A percentile compares a stretch with the other conserved stretches of the same genome.
phyloP scores from a whole-genome alignment of 116 monocot species.

The Phalaenopsis hybrid region DNA sequence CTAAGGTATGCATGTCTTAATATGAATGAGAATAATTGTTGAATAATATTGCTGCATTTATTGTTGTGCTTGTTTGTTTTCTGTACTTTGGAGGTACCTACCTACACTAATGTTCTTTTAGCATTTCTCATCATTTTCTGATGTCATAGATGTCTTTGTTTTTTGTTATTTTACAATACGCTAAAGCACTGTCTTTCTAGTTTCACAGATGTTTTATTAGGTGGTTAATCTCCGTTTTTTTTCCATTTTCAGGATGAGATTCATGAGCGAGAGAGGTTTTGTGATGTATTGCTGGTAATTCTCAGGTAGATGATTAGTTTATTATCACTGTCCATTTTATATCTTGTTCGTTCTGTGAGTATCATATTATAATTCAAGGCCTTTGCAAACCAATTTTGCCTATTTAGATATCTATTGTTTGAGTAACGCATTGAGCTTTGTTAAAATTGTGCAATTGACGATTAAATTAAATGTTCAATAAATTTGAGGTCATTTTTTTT shows the following conservation, averaged over 20 bases:
- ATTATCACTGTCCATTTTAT: slow-evolving; percentile 1
- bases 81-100: background rate
- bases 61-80: background rate
- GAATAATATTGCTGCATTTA: background rate
- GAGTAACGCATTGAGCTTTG: background rate
- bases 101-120: background rate
- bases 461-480: background rate
- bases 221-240: background rate
- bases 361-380: background rate
- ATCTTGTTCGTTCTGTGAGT: background rate
- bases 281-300: slow-evolving; percentile 95
- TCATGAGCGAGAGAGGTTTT: slow-evolving; percentile 98
- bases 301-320: slow-evolving; percentile 47
- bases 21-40: too few species aligned
- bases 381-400: background rate
- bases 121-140: background rate
- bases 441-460: background rate
- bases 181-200: too few species aligned
- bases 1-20: too few species aligned
- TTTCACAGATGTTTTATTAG: background rate
- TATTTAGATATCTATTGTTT: background rate
- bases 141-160: background rate
- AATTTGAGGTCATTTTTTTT: background rate
- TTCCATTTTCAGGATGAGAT: slow-evolving; percentile 76
- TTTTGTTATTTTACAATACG: too few species aligned